Conservation (phyloP, 208 protist genomes). For the Leptomonas seymouri region DNA sequence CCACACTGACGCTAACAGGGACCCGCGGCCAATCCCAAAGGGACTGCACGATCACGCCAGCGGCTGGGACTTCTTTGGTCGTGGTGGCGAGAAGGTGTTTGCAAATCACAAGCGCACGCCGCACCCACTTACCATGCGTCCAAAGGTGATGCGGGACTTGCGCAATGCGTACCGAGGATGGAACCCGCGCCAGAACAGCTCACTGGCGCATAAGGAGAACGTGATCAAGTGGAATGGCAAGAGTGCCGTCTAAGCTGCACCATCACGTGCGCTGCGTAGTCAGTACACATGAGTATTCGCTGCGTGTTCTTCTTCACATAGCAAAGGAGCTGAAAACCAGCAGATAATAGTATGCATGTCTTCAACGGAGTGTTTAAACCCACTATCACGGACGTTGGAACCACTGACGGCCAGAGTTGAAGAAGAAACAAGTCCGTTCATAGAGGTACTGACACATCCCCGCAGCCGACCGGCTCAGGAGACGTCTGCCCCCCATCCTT, state of each 20-base stretch:
- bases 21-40: slow-evolving; percentile 78
- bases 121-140: slow-evolving; percentile 74
- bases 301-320: slow-evolving; percentile 10
- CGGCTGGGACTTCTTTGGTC: slow-evolving; percentile 85
- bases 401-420: too few relatives aligned
- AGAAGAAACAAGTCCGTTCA: too few relatives aligned
- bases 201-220: slow-evolving; percentile 76
- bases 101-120: slow-evolving; percentile 59
- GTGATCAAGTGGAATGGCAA: slow-evolving; percentile 89
- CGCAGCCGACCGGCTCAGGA: too few relatives aligned
- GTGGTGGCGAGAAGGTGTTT: slow-evolving; percentile 88
- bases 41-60: slow-evolving; percentile 84
- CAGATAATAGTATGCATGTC: not conserved
- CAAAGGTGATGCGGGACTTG: slow-evolving; percentile 84
- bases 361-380: too few relatives aligned
- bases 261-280: not conserved
- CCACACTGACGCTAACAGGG: slow-evolving; percentile 49
- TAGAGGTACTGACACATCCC: too few relatives aligned
- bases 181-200: slow-evolving; percentile 80
- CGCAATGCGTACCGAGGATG: slow-evolving; percentile 83
- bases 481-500: too few relatives aligned
- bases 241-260: slow-evolving; percentile 56
- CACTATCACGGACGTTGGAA: too few relatives aligned
- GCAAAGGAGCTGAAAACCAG: not conserved
- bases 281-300: not conserved